Evolutionary conservation across 495 filamentous ascomycete genomes (phyloP).

Genomic region (Neurospora sp.): DNA sequence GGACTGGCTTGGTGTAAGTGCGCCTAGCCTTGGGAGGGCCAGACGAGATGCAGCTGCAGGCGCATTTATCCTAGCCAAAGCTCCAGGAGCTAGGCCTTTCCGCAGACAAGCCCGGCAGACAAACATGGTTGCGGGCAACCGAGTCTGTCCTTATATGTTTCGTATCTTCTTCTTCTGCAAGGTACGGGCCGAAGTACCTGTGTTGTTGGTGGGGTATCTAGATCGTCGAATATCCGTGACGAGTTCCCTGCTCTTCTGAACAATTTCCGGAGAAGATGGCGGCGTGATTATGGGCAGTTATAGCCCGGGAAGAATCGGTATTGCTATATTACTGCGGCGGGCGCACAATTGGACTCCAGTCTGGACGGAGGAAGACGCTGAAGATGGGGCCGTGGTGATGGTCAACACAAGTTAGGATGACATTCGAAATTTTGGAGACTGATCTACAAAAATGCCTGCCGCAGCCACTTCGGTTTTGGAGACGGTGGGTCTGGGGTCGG

Average conservation of each 20-base stretch:
- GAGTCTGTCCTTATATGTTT: background rate
- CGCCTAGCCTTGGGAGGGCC: background rate
- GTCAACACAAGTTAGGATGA: background rate
- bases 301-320: background rate
- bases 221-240: background rate
- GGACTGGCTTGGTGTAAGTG: background rate
- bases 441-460: background rate
- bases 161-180: background rate
- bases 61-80: background rate
- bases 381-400: background rate
- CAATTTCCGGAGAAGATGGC: background rate
- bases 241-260: background rate
- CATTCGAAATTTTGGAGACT: background rate
- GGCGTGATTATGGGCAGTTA: background rate
- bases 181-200: background rate
- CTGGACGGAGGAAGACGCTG: background rate
- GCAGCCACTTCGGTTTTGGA: background rate
- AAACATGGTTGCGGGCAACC: conserved; percentile 23
- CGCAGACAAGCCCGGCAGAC: conserved; percentile 29
- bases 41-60: background rate
- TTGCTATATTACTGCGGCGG: background rate
- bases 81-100: conserved; percentile 6
- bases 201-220: background rate
- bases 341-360: background rate
- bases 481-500: background rate